These are phyloP conservation scores for Podosphaera xanthii DNA, from an alignment of 2,329 filamentous ascomycete species.

Conservation along the genomic window DNA sequence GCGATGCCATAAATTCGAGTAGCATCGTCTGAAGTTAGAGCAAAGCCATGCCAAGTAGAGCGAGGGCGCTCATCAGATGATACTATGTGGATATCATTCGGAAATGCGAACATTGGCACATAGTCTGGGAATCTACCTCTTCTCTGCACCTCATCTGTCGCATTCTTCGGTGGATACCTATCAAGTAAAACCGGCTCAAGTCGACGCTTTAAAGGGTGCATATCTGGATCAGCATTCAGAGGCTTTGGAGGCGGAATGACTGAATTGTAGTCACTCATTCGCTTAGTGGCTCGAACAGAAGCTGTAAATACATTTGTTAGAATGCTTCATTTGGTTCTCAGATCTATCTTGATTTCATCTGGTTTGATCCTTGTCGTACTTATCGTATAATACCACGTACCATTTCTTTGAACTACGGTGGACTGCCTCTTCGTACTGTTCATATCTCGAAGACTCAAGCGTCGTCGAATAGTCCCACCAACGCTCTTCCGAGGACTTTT, in stretches of 20 bases:
- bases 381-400: constrained; percentile 26
- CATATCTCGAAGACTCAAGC: constrained; percentile 86
- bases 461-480: constrained; percentile 71
- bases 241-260: constrained; percentile 89
- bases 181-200: constrained; percentile 95
- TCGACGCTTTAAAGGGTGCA: constrained; percentile 82
- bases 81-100: constrained; percentile 91
- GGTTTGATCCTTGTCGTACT: not conserved
- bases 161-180: constrained; percentile 68
- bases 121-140: constrained; percentile 87
- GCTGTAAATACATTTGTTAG: constrained; percentile 19
- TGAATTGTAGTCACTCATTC: constrained; percentile 92
- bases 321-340: not conserved
- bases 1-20: constrained; percentile 82
- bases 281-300: constrained; percentile 59
- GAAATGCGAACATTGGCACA: constrained; percentile 97
- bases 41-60: constrained; percentile 98
- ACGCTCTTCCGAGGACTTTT: constrained; percentile 24
- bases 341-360: not conserved
- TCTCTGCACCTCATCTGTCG: constrained; percentile 55
- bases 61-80: constrained; percentile 82
- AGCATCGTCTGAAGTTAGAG: constrained; percentile 86
- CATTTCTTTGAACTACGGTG: constrained; percentile 42
- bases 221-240: constrained; percentile 67
- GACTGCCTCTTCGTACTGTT: constrained; percentile 81